Percentiles rank a stretch among this genome's conserved stretches.
Evolutionary conservation across 495 filamentous ascomycete genomes (phyloP).

Genomic region (Xylaria cubensis): DNA sequence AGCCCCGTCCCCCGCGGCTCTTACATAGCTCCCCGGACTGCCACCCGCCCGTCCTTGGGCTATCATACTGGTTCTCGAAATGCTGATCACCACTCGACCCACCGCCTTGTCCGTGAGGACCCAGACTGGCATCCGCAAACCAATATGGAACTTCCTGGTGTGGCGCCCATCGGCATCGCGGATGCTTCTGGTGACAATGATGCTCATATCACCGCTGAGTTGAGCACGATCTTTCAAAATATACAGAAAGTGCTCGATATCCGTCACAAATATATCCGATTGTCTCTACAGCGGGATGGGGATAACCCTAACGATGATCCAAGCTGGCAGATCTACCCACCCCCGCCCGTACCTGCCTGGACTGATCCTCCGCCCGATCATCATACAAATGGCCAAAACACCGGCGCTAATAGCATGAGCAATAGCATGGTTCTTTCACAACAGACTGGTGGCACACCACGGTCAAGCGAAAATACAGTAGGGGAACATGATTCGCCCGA

Average conservation of each 20-base stretch:
- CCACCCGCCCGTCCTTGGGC: conserved; percentile 40
- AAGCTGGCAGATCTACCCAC: conserved; percentile 88
- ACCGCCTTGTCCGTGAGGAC: conserved; percentile 31
- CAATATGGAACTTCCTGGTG: conserved; percentile 34
- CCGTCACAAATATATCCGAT: conserved; percentile 84
- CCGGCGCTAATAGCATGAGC: conserved; percentile 57
- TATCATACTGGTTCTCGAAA: conserved; percentile 22
- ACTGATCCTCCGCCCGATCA: conserved; percentile 63
- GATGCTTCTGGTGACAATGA: conserved; percentile 61
- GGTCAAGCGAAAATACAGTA: conserved; percentile 20
- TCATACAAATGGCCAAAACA: conserved; percentile 46
- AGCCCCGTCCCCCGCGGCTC: conserved; percentile 25
- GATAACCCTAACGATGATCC: conserved; percentile 89
- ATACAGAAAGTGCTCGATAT: conserved; percentile 82
- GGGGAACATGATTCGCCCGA: conserved; percentile 12
- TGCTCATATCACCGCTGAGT: conserved; percentile 77
- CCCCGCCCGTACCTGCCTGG: conserved; percentile 90
- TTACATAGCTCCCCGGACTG: conserved; percentile 40
- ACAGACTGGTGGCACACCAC: conserved; percentile 29
- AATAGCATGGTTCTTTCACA: conserved; percentile 60
- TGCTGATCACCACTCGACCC: conserved; percentile 24
- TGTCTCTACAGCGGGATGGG: conserved; percentile 80
- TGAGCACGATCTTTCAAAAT: conserved; percentile 84
- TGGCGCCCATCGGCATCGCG: conserved; percentile 32
- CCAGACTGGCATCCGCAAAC: conserved; percentile 24